phyloP scores from a whole-genome alignment of 23 red algal species.

The Gracilaria gracilis region DNA sequence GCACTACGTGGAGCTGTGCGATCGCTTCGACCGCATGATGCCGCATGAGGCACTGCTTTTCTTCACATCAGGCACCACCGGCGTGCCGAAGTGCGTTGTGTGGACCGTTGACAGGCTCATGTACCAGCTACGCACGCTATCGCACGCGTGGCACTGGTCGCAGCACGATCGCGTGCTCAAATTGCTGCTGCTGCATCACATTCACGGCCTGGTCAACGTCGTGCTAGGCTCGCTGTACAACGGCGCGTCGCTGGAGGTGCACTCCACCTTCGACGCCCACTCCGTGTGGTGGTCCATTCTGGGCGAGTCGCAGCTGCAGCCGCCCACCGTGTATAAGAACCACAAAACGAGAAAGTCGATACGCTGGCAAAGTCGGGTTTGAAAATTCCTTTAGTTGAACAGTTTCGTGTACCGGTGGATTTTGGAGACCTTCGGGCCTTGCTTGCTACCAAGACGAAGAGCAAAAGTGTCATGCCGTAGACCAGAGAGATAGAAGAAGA shows the following conservation, averaged over 20 bases:
- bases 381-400: too few species aligned
- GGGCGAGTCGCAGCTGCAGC: neutral
- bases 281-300: conserved; percentile 68
- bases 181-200: conserved; percentile 91
- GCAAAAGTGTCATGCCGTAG: too few species aligned
- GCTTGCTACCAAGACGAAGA: too few species aligned
- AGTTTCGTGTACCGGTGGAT: too few species aligned
- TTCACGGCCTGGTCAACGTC: conserved; percentile 88
- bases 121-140: conserved; percentile 74
- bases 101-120: conserved; percentile 81
- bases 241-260: conserved; percentile 73
- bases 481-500: too few species aligned
- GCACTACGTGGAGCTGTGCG: too few species aligned
- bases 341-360: too few species aligned
- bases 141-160: conserved; percentile 60
- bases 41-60: conserved; percentile 34
- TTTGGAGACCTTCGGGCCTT: too few species aligned
- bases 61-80: conserved; percentile 98
- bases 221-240: conserved; percentile 70
- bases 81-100: conserved; percentile 92
- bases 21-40: neutral
- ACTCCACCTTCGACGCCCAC: conserved; percentile 37
- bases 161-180: conserved; percentile 72
- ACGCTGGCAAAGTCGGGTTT: too few species aligned
- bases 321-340: conserved; percentile 83